Base-by-base conservation (phyloP, 179 eudicot genomes). In the Patellifolia procumbens region DNA sequence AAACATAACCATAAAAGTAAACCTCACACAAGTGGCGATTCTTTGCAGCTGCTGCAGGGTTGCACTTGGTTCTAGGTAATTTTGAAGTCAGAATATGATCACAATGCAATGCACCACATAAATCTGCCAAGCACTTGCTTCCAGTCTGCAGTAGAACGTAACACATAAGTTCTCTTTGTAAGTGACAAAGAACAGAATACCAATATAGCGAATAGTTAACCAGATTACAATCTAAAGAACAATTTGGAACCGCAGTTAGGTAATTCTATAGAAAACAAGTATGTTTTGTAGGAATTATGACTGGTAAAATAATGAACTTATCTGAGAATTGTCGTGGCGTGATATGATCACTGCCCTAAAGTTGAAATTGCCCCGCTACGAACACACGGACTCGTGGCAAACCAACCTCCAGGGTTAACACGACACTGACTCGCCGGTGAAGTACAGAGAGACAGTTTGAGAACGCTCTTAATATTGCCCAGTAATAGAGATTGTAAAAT, bases 81-180 rank as follows among this genome's bases (percentile, higher is more conserved):
- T 73, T 83, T 69, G 88, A 71, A 70, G 85, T 87, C 81, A 88
- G 73, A 69, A 80, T 66, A 78, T 82, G 86, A 76, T 94, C 97
- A 81, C 98, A 94, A 81, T 94, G 97, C 86, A 93, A 82, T 4
- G 97, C 94, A 73, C 98, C 97, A 79, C 98, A 92, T 66, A 89
- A 29, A 86, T 94, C 96, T 51, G 97, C 93, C 87, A 94, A 86
- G 85, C 98, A 94, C 83, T 89, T 91, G 85, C 90, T 80, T 72
- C 86, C 82, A 85, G 83, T 92, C 98, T 94, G 91, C 75, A 83
- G 7, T 63, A 68, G 58, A 35, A 68, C 42, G 56, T 32, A 16
- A 73, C 42, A 22, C 59, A 61, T 77, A 43, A 81, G 59, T 68
- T 34, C 29, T 75, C 70, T 60, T 39, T 13, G 42, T 22, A 64